Evolutionary conservation across 495 filamentous ascomycete species (phyloP).

Genomic region (Lepidopterella palustris): DNA sequence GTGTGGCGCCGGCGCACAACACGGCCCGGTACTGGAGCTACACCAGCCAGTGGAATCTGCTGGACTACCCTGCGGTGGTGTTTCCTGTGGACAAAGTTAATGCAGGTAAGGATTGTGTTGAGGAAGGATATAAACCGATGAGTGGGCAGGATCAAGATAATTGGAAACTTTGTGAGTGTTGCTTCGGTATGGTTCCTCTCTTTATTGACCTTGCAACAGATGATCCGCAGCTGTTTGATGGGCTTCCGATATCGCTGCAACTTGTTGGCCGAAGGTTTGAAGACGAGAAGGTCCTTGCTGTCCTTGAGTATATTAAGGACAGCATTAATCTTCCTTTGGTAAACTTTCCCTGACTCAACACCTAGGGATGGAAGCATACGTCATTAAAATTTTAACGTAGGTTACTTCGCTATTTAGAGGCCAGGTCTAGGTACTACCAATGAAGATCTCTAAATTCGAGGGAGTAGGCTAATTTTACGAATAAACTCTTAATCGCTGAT

Average conservation of each 20-base stretch:
- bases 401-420: no score
- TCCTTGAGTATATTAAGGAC: constrained; percentile 35
- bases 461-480: no score
- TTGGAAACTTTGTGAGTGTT: constrained; percentile 33
- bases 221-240: constrained; percentile 30
- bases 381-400: no score
- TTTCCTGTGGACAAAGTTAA: constrained; percentile 50
- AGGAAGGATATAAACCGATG: constrained; percentile 31
- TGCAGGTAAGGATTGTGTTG: constrained; percentile 29
- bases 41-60: constrained; percentile 65
- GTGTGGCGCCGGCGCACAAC: constrained; percentile 53
- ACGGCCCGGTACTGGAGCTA: constrained; percentile 65
- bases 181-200: not conserved
- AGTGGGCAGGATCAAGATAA: constrained; percentile 41
- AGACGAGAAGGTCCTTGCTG: constrained; percentile 43
- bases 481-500: no score
- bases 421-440: no score
- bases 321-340: constrained; percentile 26
- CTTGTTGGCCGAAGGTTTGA: constrained; percentile 41
- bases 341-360: not conserved
- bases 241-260: constrained; percentile 39
- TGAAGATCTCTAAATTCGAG: no score
- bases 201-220: constrained; percentile 11
- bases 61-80: constrained; percentile 57
- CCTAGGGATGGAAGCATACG: no score